Evolutionary conservation across 202 grass and related monocot species (phyloP), one percentile per base, ranked within the genome.

Genomic region (Miscanthus sacchariflorus): DNA sequence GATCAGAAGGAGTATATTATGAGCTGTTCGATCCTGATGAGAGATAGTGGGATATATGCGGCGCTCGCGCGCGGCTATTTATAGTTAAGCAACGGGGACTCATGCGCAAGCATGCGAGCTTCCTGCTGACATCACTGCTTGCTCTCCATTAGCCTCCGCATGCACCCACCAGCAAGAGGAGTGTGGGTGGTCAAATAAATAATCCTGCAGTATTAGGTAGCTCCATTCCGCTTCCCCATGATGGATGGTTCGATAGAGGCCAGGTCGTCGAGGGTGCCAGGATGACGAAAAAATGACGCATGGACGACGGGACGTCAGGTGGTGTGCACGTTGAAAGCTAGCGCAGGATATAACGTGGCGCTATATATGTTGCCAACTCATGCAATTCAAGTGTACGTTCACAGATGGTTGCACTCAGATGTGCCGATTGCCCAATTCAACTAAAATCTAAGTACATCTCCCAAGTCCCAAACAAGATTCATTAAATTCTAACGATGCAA

Each of bases 161-260:
- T 24, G 19, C 12, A 35, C 13, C 65, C 66, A 5, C 4, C 1
- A 36, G 9, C 7, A 76, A 4, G 9, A 4, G 48, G 28, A 36
- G 75, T 2, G 75, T 39, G 50, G 30, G 50, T 78, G 50, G 75
- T 78, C 75, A 77, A 58, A 77, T 58, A 77, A 77, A 77, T 58
- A 77, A 77, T 36, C 14, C 68, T 70, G 14, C 2, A 18, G 28
- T 6, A 5, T 24, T 1, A 15, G 13, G 66, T 18, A 19, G 30
- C 30, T 33, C 30, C 30, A 33, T 33, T 33, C 30, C 30, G 30
- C 30, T 33, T 33, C 30, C 30, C 30, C 30, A 38, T 38, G 36
- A 35, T 4, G 2, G 17, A 42, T 18, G 18, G 70, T 38, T 38
- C 5, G 36, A 38, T 38, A 35, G 33, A 35, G 33, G 70, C 19